Evolutionary conservation across 2,329 filamentous ascomycete genomes (phyloP).

Genomic region (Aspergillus ruber): DNA sequence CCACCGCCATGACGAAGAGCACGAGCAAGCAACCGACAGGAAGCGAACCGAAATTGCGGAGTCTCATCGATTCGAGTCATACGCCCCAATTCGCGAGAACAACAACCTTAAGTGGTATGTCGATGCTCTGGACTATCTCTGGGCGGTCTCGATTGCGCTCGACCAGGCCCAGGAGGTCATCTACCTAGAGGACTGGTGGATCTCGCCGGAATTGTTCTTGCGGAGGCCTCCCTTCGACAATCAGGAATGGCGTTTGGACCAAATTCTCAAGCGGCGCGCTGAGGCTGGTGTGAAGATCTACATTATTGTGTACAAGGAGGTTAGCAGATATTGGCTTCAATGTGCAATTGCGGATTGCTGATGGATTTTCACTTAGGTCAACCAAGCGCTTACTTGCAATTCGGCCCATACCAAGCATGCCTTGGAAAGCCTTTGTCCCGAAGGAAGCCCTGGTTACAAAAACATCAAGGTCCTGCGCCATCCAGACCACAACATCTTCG

Average conservation of each 20-base stretch:
- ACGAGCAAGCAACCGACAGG: constrained; percentile 75
- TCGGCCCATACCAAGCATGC: constrained; percentile 88
- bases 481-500: constrained; percentile 89
- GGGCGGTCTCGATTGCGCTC: constrained; percentile 84
- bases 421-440: constrained; percentile 68
- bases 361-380: constrained; percentile 36
- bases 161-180: constrained; percentile 87
- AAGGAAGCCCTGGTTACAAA: constrained; percentile 72
- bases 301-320: constrained; percentile 86
- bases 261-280: constrained; percentile 77
- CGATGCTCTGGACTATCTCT: constrained; percentile 91
- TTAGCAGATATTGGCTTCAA: constrained; percentile 15
- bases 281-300: constrained; percentile 93
- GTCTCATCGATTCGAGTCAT: constrained; percentile 78
- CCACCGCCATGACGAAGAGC: constrained; percentile 88
- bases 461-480: constrained; percentile 89
- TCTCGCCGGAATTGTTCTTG: constrained; percentile 80
- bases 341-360: neutral
- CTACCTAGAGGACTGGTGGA: constrained; percentile 96
- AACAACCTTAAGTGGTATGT: constrained; percentile 97
- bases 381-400: constrained; percentile 81
- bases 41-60: constrained; percentile 69
- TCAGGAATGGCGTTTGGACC: constrained; percentile 81
- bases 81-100: constrained; percentile 76
- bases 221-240: constrained; percentile 75